Evolutionary conservation across 805 yeast species (phyloP).

Genomic region (Candida tallmaniae): DNA sequence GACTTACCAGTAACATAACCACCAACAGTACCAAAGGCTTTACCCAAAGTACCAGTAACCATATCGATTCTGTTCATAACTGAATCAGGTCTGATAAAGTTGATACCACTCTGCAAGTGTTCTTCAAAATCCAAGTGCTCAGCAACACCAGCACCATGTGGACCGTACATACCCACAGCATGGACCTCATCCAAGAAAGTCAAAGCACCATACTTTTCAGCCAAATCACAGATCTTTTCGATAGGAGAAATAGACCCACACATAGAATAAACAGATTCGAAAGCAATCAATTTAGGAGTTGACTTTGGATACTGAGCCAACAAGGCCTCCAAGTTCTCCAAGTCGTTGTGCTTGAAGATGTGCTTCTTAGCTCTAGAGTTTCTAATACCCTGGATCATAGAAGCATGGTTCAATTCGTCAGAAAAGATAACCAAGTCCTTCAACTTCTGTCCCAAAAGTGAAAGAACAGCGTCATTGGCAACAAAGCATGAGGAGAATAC

Average conservation of each 20-base stretch:
- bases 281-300: constrained; percentile 93
- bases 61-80: constrained; percentile 89
- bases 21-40: constrained; percentile 95
- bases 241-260: constrained; percentile 97
- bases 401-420: constrained; percentile 93
- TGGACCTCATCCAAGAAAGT: constrained; percentile 98
- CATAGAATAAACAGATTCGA: constrained; percentile 97
- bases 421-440: constrained; percentile 88
- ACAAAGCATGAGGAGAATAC: constrained; percentile 95
- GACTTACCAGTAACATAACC: constrained; percentile 93
- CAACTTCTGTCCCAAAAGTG: constrained; percentile 85
- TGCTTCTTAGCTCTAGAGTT: constrained; percentile 88
- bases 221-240: constrained; percentile 86
- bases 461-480: constrained; percentile 92
- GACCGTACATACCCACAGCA: constrained; percentile 98
- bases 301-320: constrained; percentile 77
- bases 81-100: constrained; percentile 41
- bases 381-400: constrained; percentile 94
- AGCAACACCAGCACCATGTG: constrained; percentile 99
- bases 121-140: constrained; percentile 90
- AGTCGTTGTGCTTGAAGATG: constrained; percentile 86
- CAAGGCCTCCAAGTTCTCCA: constrained; percentile 74
- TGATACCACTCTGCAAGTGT: constrained; percentile 65
- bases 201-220: constrained; percentile 95
- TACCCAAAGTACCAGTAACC: constrained; percentile 96